Base-by-base conservation (phyloP, 192 early-diverging fungal genomes). In the Coemansia sp. region DNA sequence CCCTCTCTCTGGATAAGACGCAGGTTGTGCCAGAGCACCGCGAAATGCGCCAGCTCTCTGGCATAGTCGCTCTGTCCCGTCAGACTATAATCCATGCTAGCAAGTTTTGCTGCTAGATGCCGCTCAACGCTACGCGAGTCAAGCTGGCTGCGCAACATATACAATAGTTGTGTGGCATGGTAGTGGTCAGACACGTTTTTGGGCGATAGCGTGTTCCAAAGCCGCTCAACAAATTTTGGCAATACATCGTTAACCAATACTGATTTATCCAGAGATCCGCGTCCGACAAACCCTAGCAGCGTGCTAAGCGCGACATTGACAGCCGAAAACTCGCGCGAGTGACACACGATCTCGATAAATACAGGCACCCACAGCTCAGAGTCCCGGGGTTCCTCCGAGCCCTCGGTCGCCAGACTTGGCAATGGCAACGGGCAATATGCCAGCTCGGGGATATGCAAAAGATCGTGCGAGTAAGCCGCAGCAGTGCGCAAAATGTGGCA, bases 151-250 rank as follows among this genome's bases (percentile, higher is more conserved):
- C 75, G 78, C 52, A 96, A 75, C 55, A 83, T 66, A 87, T 88
- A 93, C 29, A 96, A 73, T 1, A 95, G 77, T 40, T 92, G 82
- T 0, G 90, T 86, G 1, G 87, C 86, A 8, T 89, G 85, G 13
- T 85, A 69, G 64, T 96, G 93, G 40, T 88, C 72, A 0, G 85
- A 61, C 41, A 85, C 69, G 15, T 80, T 75, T 18, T 85, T 81
- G 3, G 92, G 84, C 10, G 78, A 73, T 20, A 97, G 74, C 53
- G 87, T 90, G 6, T 65, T 66, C 95, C 95, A 97, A 7, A 91
- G 75, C 65, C 84, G 72, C 41, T 68, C 58, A 36, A 80, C 74
- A 64, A 85, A 60, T 50, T 20, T 58, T 5, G 52, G 33, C 50
- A 85, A 38, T 0, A 29, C 44, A 34, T 52, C 33, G 22, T 64